These are phyloP conservation scores for Tetradesmus lagerheimii DNA, from an alignment of 139 green algal genomes.

Conservation along the genomic window DNA sequence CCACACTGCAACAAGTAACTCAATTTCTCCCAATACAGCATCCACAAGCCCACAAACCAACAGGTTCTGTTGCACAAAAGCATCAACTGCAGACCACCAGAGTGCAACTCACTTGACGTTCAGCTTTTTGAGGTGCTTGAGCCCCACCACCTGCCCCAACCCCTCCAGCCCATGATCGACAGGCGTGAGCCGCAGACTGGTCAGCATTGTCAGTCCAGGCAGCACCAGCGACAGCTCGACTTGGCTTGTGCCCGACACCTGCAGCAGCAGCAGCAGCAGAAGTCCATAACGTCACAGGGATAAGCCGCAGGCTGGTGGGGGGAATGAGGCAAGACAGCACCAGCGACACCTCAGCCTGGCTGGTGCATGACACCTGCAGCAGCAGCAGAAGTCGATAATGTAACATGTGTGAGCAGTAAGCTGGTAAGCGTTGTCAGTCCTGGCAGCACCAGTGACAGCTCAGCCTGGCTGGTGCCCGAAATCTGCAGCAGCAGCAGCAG, in stretches of 20 bases:
- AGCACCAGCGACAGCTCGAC: constrained; percentile 13
- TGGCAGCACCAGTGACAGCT: no score
- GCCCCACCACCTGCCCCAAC: background rate
- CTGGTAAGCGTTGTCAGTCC: no score
- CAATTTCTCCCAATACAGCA: no score
- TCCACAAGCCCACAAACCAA: background rate
- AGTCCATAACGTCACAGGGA: no score
- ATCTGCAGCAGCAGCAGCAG: background rate
- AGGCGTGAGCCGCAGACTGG: constrained; percentile 20
- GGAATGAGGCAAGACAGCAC: no score
- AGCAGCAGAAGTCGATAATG: background rate
- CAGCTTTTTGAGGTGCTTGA: constrained; percentile 26
- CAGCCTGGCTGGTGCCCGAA: background rate
- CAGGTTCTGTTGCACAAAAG: background rate
- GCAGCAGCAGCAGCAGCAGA: background rate
- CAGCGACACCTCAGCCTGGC: no score
- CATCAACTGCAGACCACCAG: background rate
- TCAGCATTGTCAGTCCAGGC: background rate
- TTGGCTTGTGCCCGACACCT: background rate
- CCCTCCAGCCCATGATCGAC: background rate
- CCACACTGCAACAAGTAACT: background rate
- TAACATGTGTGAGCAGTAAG: no score
- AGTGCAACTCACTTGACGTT: constrained; percentile 19
- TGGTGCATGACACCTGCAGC: background rate
- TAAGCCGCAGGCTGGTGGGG: background rate